Evolutionary conservation across 148 eudicot species (phyloP), one percentile per base, ranked within the genome.

Genomic region (Linanthus parryae): DNA sequence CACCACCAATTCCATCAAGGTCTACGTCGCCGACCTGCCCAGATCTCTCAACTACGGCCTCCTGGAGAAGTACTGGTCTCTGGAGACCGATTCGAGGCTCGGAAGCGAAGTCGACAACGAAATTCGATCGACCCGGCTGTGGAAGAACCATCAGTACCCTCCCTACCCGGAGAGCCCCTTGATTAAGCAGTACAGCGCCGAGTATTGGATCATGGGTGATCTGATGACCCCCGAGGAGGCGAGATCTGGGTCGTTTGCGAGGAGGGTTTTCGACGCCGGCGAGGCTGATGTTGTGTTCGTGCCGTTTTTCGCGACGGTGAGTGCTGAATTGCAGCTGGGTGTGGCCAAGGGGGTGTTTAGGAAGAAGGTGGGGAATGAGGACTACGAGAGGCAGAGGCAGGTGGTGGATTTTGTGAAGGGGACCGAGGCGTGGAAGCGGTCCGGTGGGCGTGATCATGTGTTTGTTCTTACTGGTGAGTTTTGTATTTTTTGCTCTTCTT

Each of bases 131-230:
- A 61, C 61, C 62, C 70, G 4, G 6, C 59, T 24, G 21, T 48
- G 49, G 64, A 60, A 70, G 37, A 65, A 28, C 10, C 60, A 18
- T 2, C 42, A 43, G 10, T 65, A 28, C 64, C 90, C 88, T 1
- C 61, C 69, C 0, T 92, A 84, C 62, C 88, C 99, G 0, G 91
- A 92, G 49, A 92, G 70, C 48, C 96, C 95, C 0, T 39, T 92
- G 44, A 84, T 88, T 13, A 92, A 84, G 53, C 96, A 92, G 80
- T 92, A 92, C 63, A 87, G 96, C 36, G 96, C 91, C 0, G 99
- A 92, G 77, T 92, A 92, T 26, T 92, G 99, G 99, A 63, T 92
- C 60, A 48, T 80, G 71, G 96, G 96, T 5, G 99, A 92, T 61
- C 66, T 92, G 43, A 69, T 84, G 78, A 74, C 95, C 0, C 65